These are phyloP conservation scores for Penicillium sp. DNA, from an alignment of 2,329 filamentous ascomycete genomes.

Conservation along the genomic window DNA sequence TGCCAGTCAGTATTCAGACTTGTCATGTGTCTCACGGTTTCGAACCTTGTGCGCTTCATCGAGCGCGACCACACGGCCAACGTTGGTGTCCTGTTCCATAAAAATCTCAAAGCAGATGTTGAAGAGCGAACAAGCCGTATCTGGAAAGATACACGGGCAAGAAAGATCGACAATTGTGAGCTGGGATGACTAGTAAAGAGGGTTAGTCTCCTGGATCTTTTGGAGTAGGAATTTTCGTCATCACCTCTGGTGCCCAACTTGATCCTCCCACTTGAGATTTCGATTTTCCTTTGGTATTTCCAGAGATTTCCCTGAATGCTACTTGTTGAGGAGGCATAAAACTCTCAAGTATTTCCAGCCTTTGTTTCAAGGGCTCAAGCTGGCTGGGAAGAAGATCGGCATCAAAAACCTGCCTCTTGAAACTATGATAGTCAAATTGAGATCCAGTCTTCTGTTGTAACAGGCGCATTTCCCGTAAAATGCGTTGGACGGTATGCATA, in stretches of 20 bases:
- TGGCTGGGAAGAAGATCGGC: conserved; percentile 14
- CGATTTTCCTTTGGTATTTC: background rate
- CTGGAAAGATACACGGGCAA: conserved; percentile 64
- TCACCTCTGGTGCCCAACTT: background rate
- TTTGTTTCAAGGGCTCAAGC: conserved; percentile 16
- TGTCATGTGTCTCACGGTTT: background rate
- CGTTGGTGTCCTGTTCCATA: conserved; percentile 48
- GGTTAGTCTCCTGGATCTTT: background rate
- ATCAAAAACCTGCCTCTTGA: conserved; percentile 13
- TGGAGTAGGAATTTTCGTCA: background rate
- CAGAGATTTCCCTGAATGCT: background rate
- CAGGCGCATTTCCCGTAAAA: conserved; percentile 22
- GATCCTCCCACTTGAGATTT: background rate
- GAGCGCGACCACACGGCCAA: conserved; percentile 62
- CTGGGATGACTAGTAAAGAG: conserved; percentile 42
- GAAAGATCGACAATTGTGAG: conserved; percentile 69
- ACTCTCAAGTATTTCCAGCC: conserved; percentile 20
- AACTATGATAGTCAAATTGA: conserved; percentile 20
- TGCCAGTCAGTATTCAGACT: background rate
- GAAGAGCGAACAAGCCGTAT: conserved; percentile 67
- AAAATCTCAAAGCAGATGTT: conserved; percentile 67
- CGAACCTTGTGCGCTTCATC: conserved; percentile 72
- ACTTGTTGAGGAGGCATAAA: conserved; percentile 16
- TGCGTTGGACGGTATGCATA: conserved; percentile 16
- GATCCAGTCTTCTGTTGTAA: background rate